Conservation (phyloP, 257 asterid genomes). For the Przewalskia tangutica region DNA sequence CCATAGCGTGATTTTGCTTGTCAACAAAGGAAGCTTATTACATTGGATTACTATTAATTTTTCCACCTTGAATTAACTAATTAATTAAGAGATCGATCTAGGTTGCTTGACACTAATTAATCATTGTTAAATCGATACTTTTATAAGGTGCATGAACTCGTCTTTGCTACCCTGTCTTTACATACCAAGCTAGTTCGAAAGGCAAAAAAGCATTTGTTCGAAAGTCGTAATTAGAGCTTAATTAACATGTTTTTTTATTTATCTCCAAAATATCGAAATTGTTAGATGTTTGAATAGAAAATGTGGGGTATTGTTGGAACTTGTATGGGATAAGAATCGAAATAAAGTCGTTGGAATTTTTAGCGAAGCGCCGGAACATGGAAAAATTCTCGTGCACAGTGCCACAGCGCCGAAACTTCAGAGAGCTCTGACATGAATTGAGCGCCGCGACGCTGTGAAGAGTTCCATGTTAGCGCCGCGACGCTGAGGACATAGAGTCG, state of each 20-base stretch:
- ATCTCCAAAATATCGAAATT: background rate
- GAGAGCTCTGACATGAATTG: too few relatives aligned
- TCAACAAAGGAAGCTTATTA: constrained; percentile 23
- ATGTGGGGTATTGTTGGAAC: too few relatives aligned
- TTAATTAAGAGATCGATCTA: background rate
- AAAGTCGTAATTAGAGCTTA: background rate
- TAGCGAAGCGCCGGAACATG: too few relatives aligned
- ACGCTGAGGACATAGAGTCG: too few relatives aligned
- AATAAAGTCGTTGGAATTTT: too few relatives aligned
- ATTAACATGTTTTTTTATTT: background rate
- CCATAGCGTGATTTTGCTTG: constrained; percentile 11
- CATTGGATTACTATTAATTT: background rate
- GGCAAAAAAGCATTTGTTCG: background rate
- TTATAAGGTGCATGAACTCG: background rate
- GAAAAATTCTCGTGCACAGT: too few relatives aligned
- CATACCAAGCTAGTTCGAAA: background rate
- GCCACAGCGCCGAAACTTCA: too few relatives aligned
- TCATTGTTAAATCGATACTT: background rate
- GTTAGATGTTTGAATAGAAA: too few relatives aligned
- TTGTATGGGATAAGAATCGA: too few relatives aligned
- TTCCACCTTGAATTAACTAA: background rate
- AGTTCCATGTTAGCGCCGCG: too few relatives aligned
- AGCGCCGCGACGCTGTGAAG: too few relatives aligned
- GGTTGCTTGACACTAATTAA: background rate
- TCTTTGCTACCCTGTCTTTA: background rate